Evolutionary conservation across 306 rosid genomes (phyloP).

Genomic region (Vigna reflexopilosa): DNA sequence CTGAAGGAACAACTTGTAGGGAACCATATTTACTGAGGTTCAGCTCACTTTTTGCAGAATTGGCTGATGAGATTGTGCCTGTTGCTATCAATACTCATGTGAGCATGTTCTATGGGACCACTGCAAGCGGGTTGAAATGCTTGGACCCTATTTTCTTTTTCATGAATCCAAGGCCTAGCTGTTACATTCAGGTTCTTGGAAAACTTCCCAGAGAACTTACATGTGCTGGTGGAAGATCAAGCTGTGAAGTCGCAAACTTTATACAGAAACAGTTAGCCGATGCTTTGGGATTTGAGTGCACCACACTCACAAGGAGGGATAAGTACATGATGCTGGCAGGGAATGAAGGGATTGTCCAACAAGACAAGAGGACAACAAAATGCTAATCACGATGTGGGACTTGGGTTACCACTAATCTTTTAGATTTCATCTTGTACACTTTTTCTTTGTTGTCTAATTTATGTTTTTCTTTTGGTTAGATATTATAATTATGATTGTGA

Average conservation of each 20-base stretch:
- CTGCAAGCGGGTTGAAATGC: constrained; percentile 90
- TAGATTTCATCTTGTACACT: background rate
- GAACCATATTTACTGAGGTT: constrained; percentile 90
- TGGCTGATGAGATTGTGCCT: constrained; percentile 85
- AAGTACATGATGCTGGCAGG: constrained; percentile 97
- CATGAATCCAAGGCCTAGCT: constrained; percentile 87
- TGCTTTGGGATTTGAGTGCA: constrained; percentile 91
- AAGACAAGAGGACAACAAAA: constrained; percentile 41
- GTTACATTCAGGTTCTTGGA: constrained; percentile 65
- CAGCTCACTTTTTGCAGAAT: constrained; percentile 88
- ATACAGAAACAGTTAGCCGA: constrained; percentile 69
- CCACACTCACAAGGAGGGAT: constrained; percentile 77
- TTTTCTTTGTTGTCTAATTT: background rate
- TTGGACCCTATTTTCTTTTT: constrained; percentile 84
- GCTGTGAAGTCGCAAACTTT: constrained; percentile 83
- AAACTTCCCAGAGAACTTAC: constrained; percentile 66
- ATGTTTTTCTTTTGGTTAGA: background rate
- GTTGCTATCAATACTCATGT: constrained; percentile 74
- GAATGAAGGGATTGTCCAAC: constrained; percentile 76
- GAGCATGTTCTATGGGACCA: constrained; percentile 94
- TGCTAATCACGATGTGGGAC: background rate
- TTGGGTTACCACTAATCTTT: background rate
- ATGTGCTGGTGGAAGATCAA: constrained; percentile 70
- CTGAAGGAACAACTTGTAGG: constrained; percentile 98
- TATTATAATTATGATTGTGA: constrained; percentile 12